Evolutionary conservation across 306 rosid genomes (phyloP), one percentile per base, ranked within the genome.

Genomic region (Malus fusca): DNA sequence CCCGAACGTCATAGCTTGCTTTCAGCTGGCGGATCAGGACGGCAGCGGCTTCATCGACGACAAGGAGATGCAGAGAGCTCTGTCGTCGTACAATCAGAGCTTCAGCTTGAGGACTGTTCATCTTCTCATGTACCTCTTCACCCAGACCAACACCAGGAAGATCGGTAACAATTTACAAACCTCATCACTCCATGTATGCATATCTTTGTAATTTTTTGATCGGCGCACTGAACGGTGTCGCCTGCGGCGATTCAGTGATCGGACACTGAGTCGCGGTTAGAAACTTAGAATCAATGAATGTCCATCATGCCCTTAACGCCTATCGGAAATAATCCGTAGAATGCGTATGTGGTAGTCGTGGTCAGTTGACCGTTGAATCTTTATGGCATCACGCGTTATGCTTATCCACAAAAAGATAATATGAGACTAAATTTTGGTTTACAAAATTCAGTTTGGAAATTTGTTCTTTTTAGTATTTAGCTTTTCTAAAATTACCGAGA

Each of bases 11-110:
- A 71, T 95, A 1, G 87, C 99, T 0, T 95, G 99, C 87, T 95
- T 95, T 52, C 93, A 87, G 82, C 5, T 90, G 60, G 99, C 97
- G 10, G 99, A 95, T 37, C 96, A 84, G 60, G 99, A 95, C 82
- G 96, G 99, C 2, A 95, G 97, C 53, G 99, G 99, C 4, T 74
- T 88, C 33, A 95, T 95, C 75, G 99, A 95, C 56, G 99, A 92
- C 60, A 89, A 83, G 85, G 99, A 95, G 85, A 26, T 95, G 89
- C 99, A 92, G 86, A 73, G 88, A 72, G 97, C 96, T 26, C 87
- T 95, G 1, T 90, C 97, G 28, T 89, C 97, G 3, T 92, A 92
- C 75, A 82, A 84, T 17, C 97, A 92, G 86, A 87, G 82, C 86
- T 95, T 95, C 82, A 89, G 98, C 72, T 77, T 95, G 82, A 88